Percentiles rank a stretch among this genome's conserved stretches.
Conservation (phyloP, 148 eudicot genomes). For the Camellia granthamiana region DNA sequence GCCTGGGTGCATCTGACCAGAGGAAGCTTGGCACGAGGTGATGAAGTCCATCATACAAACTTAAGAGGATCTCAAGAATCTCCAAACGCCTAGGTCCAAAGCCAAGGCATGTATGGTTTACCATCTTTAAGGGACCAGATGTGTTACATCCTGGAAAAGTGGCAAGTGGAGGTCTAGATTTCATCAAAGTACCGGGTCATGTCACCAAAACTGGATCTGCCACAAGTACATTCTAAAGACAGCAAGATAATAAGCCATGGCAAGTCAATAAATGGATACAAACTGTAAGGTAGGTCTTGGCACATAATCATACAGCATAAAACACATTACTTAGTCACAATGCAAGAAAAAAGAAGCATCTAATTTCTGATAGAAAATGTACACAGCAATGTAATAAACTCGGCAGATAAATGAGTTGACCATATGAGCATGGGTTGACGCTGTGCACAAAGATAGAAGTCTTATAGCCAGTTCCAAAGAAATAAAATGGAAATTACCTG, state of each 20-base stretch:
- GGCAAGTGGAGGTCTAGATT: not conserved
- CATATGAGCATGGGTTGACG: not conserved
- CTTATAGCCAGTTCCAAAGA: not conserved
- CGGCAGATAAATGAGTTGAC: not conserved
- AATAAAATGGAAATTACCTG: slow-evolving; percentile 28
- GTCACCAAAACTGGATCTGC: not conserved
- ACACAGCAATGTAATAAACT: not conserved
- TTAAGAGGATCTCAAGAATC: not conserved
- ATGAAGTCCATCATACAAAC: not conserved
- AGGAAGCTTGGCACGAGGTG: not conserved
- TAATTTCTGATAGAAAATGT: not conserved
- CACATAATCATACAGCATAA: not conserved
- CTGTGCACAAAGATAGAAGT: not conserved
- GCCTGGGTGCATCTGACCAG: not conserved
- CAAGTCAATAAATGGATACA: not conserved
- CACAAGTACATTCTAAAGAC: not conserved
- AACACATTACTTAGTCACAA: not conserved
- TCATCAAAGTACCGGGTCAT: not conserved
- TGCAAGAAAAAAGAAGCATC: not conserved
- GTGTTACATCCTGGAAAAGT: not conserved
- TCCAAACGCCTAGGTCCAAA: not conserved
- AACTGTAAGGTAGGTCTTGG: not conserved
- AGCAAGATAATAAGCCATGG: not conserved
- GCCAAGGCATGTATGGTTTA: not conserved
- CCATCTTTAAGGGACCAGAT: not conserved